Percentiles rank a stretch among this genome's conserved stretches.
These are phyloP conservation scores for Lactarius sanguifluus DNA, from an alignment of 768 basidiomycete species.

Conservation along the genomic window DNA sequence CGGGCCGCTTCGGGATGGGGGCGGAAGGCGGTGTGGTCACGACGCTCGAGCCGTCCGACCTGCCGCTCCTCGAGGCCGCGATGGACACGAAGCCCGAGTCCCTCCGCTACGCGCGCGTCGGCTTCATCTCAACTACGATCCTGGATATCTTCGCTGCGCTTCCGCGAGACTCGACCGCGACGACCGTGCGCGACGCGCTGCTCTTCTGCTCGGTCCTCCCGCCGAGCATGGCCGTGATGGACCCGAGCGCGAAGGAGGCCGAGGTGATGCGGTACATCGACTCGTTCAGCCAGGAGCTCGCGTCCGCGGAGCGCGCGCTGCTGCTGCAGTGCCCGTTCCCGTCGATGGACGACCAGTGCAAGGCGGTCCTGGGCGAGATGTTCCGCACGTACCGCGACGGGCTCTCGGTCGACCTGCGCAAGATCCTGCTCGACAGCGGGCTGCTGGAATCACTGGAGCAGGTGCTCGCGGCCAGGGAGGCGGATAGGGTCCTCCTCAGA, in stretches of 20 bases:
- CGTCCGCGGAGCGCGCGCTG: constrained; percentile 45
- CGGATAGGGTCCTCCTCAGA: constrained; percentile 22
- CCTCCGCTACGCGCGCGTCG: constrained; percentile 54
- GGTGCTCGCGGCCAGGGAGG: constrained; percentile 40
- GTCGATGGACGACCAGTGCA: constrained; percentile 45
- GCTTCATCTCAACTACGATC: constrained; percentile 34
- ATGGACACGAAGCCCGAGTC: constrained; percentile 51
- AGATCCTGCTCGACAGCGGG: constrained; percentile 38
- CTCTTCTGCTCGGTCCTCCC: constrained; percentile 49
- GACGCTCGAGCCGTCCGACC: constrained; percentile 61
- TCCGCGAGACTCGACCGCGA: constrained; percentile 43
- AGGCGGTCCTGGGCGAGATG: constrained; percentile 41
- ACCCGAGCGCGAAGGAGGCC: constrained; percentile 31
- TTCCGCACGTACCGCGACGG: constrained; percentile 43
- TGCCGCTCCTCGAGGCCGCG: constrained; percentile 57
- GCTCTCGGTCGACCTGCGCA: constrained; percentile 45
- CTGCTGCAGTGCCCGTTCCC: constrained; percentile 55
- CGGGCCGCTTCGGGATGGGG: constrained; percentile 79
- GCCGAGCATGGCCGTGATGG: constrained; percentile 43
- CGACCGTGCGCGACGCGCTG: constrained; percentile 50
- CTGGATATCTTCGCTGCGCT: constrained; percentile 41
- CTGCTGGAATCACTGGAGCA: constrained; percentile 44
- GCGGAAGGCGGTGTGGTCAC: constrained; percentile 66
- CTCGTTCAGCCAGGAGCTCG: constrained; percentile 38
- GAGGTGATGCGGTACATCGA: constrained; percentile 48